Conservation (phyloP, 2,329 filamentous ascomycete species). For the Ciborinia camelliae region DNA sequence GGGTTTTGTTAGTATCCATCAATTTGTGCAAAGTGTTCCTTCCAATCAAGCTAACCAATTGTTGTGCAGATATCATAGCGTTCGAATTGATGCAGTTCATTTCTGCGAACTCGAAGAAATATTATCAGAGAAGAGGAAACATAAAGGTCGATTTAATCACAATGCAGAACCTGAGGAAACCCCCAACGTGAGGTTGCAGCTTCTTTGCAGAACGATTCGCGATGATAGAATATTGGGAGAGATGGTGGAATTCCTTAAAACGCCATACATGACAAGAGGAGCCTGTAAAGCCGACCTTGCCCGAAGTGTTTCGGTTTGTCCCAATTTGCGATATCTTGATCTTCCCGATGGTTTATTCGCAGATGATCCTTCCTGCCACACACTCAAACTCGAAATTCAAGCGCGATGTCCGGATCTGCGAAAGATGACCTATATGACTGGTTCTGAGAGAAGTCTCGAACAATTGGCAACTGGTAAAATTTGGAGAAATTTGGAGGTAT, state of each 20-base stretch:
- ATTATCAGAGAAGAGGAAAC: slow-evolving; percentile 75
- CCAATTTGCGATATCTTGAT: slow-evolving; percentile 85
- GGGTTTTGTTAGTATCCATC: slow-evolving; percentile 56
- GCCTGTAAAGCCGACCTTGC: slow-evolving; percentile 81
- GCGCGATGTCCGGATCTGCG: slow-evolving; percentile 77
- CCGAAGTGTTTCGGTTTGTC: slow-evolving; percentile 77
- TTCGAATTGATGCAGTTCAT: slow-evolving; percentile 90
- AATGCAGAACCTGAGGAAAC: slow-evolving; percentile 80
- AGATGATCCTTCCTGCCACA: slow-evolving; percentile 71
- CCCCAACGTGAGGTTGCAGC: slow-evolving; percentile 68
- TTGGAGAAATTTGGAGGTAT: slow-evolving; percentile 69
- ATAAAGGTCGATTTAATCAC: slow-evolving; percentile 67
- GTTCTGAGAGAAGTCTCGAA: slow-evolving; percentile 75
- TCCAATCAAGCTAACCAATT: slow-evolving; percentile 13
- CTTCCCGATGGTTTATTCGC: slow-evolving; percentile 83
- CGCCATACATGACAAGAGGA: slow-evolving; percentile 89
- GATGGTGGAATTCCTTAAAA: slow-evolving; percentile 75
- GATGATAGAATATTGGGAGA: slow-evolving; percentile 67
- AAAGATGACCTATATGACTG: slow-evolving; percentile 81
- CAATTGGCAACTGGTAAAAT: slow-evolving; percentile 60
- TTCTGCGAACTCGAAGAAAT: slow-evolving; percentile 86
- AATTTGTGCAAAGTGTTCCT: not conserved
- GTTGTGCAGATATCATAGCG: slow-evolving; percentile 69
- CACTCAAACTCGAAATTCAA: slow-evolving; percentile 80
- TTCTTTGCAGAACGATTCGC: slow-evolving; percentile 78